phyloP scores from a whole-genome alignment of 2,329 filamentous ascomycete genomes.

The Amylocarpus encephaloides region DNA sequence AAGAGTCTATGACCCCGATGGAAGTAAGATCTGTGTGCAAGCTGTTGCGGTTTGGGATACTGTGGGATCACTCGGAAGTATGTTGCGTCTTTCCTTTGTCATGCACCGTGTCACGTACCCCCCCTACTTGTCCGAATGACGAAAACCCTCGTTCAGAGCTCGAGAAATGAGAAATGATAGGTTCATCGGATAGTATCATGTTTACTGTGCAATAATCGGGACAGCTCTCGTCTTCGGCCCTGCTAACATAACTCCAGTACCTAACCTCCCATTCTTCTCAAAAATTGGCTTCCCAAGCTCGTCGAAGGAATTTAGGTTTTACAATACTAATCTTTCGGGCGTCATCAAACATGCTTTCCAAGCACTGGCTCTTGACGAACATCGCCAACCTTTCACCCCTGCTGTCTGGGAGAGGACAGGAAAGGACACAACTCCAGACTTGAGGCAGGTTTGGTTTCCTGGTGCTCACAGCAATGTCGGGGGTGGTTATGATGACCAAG shows the following conservation, averaged over 20 bases:
- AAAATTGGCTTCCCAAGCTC: constrained; percentile 33
- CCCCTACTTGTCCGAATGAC: too few species aligned
- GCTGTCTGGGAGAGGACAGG: constrained; percentile 34
- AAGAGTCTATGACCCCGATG: constrained; percentile 33
- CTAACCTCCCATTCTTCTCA: constrained; percentile 35
- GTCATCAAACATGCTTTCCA: constrained; percentile 44
- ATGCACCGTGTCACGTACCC: not conserved
- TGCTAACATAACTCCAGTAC: constrained; percentile 32
- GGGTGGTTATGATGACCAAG: constrained; percentile 42
- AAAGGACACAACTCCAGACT: constrained; percentile 18
- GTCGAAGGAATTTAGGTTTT: constrained; percentile 34
- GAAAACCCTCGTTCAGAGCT: too few species aligned
- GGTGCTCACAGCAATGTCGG: constrained; percentile 44
- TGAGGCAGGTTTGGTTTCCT: constrained; percentile 40
- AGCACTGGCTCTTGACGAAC: constrained; percentile 44
- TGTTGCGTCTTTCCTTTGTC: constrained; percentile 33
- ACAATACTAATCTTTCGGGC: constrained; percentile 38
- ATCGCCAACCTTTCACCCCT: constrained; percentile 35
- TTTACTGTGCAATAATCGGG: too few species aligned
- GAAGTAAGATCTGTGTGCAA: constrained; percentile 35
- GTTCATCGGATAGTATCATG: too few species aligned
- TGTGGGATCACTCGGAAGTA: constrained; percentile 32
- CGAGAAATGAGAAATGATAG: too few species aligned
- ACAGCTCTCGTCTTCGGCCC: too few species aligned
- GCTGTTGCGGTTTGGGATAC: constrained; percentile 47